These are phyloP conservation scores for Infundibulicybe gibba DNA, from an alignment of 768 basidiomycete genomes.

Conservation along the genomic window DNA sequence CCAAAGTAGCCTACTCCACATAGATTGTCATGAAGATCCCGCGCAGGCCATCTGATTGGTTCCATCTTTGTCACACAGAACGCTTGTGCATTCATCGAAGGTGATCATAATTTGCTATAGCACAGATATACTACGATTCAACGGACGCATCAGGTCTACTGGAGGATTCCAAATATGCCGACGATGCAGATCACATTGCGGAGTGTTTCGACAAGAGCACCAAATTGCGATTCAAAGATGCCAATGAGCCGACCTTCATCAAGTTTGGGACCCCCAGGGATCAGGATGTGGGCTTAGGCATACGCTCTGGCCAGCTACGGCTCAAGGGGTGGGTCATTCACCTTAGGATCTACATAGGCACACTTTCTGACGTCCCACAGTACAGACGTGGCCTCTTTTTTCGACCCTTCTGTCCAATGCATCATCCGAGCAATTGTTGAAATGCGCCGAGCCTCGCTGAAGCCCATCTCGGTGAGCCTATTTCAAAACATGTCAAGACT, in stretches of 20 bases:
- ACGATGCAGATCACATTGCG: constrained; percentile 32
- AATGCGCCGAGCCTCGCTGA: constrained; percentile 3
- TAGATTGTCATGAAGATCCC: constrained; percentile 7
- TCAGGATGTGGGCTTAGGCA: constrained; percentile 29
- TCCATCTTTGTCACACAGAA: too few relatives aligned
- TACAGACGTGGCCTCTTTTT: constrained; percentile 18
- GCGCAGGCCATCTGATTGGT: constrained; percentile 35
- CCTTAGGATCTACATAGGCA: background rate
- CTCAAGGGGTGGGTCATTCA: constrained; percentile 23
- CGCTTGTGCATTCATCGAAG: constrained; percentile 33
- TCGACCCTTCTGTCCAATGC: constrained; percentile 30
- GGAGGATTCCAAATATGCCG: constrained; percentile 29
- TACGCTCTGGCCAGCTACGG: constrained; percentile 45
- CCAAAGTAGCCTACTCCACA: constrained; percentile 10
- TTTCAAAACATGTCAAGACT: background rate
- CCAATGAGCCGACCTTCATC: constrained; percentile 34
- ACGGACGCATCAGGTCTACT: constrained; percentile 27
- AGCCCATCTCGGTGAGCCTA: constrained; percentile 13
- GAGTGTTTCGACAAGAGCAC: constrained; percentile 42
- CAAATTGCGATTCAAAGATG: constrained; percentile 35
- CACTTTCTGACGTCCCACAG: constrained; percentile 5
- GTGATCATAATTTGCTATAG: constrained; percentile 27
- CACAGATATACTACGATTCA: background rate
- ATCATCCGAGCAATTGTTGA: constrained; percentile 32
- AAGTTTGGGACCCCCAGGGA: constrained; percentile 40